These are phyloP conservation scores for Penicillium sp. DNA, from an alignment of 2,329 filamentous ascomycete genomes.

Conservation along the genomic window DNA sequence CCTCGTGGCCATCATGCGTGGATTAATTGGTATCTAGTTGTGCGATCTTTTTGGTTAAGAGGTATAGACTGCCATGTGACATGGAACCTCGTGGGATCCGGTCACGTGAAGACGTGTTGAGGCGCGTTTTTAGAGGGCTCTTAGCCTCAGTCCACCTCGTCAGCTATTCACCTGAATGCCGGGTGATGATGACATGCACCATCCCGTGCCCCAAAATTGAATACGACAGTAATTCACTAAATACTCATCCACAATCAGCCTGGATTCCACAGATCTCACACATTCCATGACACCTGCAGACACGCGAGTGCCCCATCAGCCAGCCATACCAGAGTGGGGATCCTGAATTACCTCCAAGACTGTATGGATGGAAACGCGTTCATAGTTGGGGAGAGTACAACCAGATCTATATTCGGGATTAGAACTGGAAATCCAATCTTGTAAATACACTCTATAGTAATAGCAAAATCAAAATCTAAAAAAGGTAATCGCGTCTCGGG, in stretches of 20 bases:
- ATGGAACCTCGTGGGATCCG: not conserved
- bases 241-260: not conserved
- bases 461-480: not conserved
- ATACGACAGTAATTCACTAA: not conserved
- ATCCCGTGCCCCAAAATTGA: constrained; percentile 8
- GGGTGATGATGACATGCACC: constrained; percentile 3
- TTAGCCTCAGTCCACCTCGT: not conserved
- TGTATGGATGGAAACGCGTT: not conserved
- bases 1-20: no score
- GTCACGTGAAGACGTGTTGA: constrained; percentile 25
- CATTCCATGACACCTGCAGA: constrained; percentile 20
- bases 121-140: constrained; percentile 14
- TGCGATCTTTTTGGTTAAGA: no score
- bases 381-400: not conserved
- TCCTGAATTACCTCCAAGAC: constrained; percentile 15
- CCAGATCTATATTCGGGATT: not conserved
- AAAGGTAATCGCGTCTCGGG: not conserved
- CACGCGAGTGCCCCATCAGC: constrained; percentile 21
- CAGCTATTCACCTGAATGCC: not conserved
- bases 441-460: not conserved
- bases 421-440: not conserved
- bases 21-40: no score
- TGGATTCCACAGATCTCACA: constrained; percentile 12
- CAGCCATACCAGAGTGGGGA: constrained; percentile 20
- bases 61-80: constrained; percentile 1